phyloP scores from a whole-genome alignment of 2,329 filamentous ascomycete genomes.

The Westerdykella sp. region DNA sequence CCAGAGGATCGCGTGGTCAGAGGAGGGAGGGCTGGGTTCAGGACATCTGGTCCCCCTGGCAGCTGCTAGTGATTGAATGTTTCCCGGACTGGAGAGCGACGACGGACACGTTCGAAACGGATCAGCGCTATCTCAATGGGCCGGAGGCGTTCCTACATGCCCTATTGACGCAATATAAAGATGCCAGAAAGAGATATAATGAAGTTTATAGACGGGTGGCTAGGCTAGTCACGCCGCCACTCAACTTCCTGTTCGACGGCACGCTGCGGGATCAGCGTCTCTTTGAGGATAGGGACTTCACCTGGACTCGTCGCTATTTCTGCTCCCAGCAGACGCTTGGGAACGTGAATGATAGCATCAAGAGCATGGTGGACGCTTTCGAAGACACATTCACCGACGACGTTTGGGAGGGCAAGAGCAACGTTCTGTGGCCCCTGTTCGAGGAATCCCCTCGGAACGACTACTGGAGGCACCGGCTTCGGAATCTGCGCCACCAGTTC shows the following conservation, averaged over 20 bases:
- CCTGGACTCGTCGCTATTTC: slow-evolving; percentile 57
- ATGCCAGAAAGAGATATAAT: slow-evolving; percentile 54
- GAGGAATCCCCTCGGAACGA: slow-evolving; percentile 43
- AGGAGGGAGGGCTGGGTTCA: slow-evolving; percentile 49
- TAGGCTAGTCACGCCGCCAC: slow-evolving; percentile 53
- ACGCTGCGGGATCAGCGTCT: slow-evolving; percentile 52
- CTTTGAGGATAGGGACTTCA: slow-evolving; percentile 57
- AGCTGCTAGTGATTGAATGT: slow-evolving; percentile 48
- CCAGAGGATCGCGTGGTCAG: slow-evolving; percentile 45
- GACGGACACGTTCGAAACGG: slow-evolving; percentile 51
- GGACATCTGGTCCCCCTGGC: slow-evolving; percentile 56
- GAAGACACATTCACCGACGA: slow-evolving; percentile 53
- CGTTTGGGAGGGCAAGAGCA: slow-evolving; percentile 53
- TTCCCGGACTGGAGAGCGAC: slow-evolving; percentile 50
- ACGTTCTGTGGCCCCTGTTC: slow-evolving; percentile 51
- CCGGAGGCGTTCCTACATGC: slow-evolving; percentile 57
- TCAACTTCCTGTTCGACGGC: slow-evolving; percentile 55
- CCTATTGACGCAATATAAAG: slow-evolving; percentile 54
- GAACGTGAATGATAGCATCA: slow-evolving; percentile 55
- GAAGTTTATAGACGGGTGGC: slow-evolving; percentile 53
- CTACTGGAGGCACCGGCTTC: slow-evolving; percentile 47
- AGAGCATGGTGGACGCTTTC: slow-evolving; percentile 53
- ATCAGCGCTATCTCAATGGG: slow-evolving; percentile 54
- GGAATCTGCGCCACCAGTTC: slow-evolving; percentile 43
- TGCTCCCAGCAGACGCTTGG: slow-evolving; percentile 58